Evolutionary conservation across 176 grass and related monocot genomes (phyloP), one percentile per base, ranked within the genome.

Genomic region (Cenchrus fungigraminus): DNA sequence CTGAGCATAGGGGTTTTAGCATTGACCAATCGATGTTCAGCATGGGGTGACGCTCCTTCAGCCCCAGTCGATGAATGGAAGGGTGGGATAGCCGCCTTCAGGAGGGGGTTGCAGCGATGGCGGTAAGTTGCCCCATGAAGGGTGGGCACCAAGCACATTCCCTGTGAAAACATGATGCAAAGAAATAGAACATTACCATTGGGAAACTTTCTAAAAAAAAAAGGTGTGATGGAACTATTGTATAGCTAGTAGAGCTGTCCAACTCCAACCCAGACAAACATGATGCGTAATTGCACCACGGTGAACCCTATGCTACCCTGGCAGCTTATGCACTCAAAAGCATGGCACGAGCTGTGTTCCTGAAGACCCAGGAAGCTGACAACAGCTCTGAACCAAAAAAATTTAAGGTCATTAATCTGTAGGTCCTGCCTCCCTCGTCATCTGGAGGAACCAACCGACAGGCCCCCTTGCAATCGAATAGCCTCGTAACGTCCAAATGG

Each of bases 71-170:
- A 94, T 71, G 67, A 90, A 87, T 47, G 91, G 87, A 87, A 92
- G 83, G 14, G 76, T 63, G 44, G 82, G 89, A 73, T 90, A 89
- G 15, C 96, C 86, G n/a, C 91, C 91, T 73, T 95, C 91, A 5
- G 91, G 89, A 70, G 95, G 95, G 42, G 91, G 89, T 78, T 88
- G 86, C 56, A 98, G 73, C 5, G 96, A 98, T 11, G 91, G 96
- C 73, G 93, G 96, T 77, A 98, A 71, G 88, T 91, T 93, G 17
- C 91, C 96, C 91, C 91, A 95, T 20, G 90, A 82, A 71, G 66
- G 84, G 49, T 74, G 72, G 0, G 58, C 79, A 20, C 69, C 89
- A 32, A 86, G 79, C 47, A 87, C 81, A 52, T 89, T 89, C 14
- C 87, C 91, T 92, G 83, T 34, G 12, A 7, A 73, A 87, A 71